A percentile compares a stretch with the other conserved stretches of the same genome.
phyloP scores from a whole-genome alignment of 768 basidiomycete species.

The Boletellus ananiceps region DNA sequence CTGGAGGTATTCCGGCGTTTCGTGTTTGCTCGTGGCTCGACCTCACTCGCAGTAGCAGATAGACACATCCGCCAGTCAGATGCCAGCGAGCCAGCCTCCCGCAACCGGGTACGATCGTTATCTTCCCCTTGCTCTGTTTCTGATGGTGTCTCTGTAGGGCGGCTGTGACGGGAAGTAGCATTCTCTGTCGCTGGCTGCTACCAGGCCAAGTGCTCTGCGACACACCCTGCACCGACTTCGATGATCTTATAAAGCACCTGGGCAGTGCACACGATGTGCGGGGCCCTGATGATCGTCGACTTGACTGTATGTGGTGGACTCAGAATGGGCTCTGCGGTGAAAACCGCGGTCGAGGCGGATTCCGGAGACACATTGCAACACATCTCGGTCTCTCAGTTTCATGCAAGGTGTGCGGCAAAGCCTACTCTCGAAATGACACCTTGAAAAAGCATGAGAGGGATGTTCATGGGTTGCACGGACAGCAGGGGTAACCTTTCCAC shows the following conservation, averaged over 20 bases:
- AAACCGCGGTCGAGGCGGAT: background rate
- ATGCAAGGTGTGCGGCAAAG: background rate
- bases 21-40: background rate
- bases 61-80: background rate
- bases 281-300: background rate
- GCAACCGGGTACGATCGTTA: background rate
- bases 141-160: background rate
- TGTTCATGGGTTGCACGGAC: background rate
- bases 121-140: background rate
- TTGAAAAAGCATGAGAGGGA: slow-evolving; percentile 3
- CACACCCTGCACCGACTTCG: background rate
- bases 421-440: slow-evolving; percentile 2
- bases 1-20: background rate
- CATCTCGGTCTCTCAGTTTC: background rate
- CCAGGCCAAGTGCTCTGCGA: background rate
- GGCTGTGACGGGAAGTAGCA: background rate
- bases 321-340: background rate
- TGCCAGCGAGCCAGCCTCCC: too few relatives aligned
- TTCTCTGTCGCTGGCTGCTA: background rate
- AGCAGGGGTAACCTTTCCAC: background rate
- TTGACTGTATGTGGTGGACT: background rate
- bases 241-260: slow-evolving; percentile 3
- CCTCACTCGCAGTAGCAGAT: background rate
- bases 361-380: slow-evolving; percentile 4
- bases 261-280: background rate